Conservation (phyloP, 2,329 filamentous ascomycete genomes). For the Elsinoe ampelina region DNA sequence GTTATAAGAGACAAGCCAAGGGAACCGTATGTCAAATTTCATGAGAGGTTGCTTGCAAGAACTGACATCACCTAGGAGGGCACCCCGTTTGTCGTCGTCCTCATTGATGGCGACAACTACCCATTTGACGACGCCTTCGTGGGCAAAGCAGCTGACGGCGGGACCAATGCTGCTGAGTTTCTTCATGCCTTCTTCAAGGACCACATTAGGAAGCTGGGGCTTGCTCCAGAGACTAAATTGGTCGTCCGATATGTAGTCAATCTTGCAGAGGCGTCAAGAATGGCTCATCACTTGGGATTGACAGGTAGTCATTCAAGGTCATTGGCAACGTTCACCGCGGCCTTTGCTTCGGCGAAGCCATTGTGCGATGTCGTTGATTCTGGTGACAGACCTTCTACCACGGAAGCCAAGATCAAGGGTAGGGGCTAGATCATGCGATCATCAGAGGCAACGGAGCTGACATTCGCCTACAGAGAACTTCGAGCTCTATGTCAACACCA, state of each 20-base stretch:
- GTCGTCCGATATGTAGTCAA: conserved; percentile 42
- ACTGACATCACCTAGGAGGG: conserved; percentile 30
- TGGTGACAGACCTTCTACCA: conserved; percentile 6
- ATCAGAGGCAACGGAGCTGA: background rate
- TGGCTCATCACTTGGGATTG: conserved; percentile 41
- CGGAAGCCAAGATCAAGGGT: conserved; percentile 4
- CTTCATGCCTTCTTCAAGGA: conserved; percentile 44
- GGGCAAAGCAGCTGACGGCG: conserved; percentile 38
- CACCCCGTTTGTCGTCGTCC: conserved; percentile 51
- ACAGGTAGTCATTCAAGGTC: conserved; percentile 48
- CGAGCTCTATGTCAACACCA: conserved; percentile 46
- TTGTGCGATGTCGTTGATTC: conserved; percentile 13
- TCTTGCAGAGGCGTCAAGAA: conserved; percentile 37
- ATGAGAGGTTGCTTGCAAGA: background rate
- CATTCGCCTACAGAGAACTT: conserved; percentile 17
- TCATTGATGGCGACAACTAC: conserved; percentile 56
- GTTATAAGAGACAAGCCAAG: conserved; percentile 46
- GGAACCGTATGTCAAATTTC: conserved; percentile 8
- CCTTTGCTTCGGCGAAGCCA: conserved; percentile 40
- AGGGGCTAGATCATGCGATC: background rate
- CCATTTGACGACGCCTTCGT: conserved; percentile 26
- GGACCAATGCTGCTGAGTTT: conserved; percentile 45
- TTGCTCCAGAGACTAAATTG: conserved; percentile 7
- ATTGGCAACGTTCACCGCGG: conserved; percentile 45
- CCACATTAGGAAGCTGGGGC: conserved; percentile 35